Conservation (phyloP, 1,139 yeast genomes). For the Sugiyamaella pinicola region DNA sequence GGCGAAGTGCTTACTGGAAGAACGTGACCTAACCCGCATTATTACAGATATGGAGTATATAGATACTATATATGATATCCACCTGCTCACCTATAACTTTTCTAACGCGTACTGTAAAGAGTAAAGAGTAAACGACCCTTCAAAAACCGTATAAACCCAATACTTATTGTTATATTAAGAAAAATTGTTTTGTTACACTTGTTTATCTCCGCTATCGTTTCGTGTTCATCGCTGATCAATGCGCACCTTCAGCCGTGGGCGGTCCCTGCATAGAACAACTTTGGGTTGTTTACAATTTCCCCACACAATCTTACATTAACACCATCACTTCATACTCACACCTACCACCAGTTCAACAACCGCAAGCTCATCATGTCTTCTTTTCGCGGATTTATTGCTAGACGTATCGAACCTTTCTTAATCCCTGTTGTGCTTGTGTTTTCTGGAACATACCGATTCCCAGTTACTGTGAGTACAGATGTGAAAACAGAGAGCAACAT, state of each 20-base stretch:
- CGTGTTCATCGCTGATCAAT: conserved; percentile 1
- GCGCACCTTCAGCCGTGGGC: background rate
- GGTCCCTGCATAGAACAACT: conserved; percentile 1
- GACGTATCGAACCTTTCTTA: conserved; percentile 30
- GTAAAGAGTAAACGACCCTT: too few relatives aligned
- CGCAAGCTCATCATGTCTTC: conserved; percentile 1
- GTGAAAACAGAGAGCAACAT: background rate
- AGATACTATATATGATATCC: too few relatives aligned
- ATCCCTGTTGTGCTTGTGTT: conserved; percentile 33
- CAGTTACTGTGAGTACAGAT: conserved; percentile 27
- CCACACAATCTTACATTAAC: background rate
- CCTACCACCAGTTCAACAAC: background rate
- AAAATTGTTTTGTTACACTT: too few relatives aligned
- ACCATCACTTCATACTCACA: background rate
- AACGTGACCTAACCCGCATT: conserved; percentile 14
- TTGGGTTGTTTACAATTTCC: background rate
- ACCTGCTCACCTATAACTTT: too few relatives aligned
- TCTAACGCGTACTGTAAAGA: too few relatives aligned
- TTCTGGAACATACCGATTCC: conserved; percentile 40
- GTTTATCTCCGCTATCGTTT: background rate
- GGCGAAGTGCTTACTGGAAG: conserved; percentile 3
- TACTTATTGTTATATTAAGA: too few relatives aligned
- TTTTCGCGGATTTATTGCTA: conserved; percentile 18
- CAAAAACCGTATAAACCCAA: too few relatives aligned
- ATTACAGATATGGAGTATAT: too few relatives aligned